Evolutionary conservation across 192 early-diverging fungal genomes (phyloP), one percentile per base, ranked within the genome.

Genomic region (Geranomyces michiganensis): DNA sequence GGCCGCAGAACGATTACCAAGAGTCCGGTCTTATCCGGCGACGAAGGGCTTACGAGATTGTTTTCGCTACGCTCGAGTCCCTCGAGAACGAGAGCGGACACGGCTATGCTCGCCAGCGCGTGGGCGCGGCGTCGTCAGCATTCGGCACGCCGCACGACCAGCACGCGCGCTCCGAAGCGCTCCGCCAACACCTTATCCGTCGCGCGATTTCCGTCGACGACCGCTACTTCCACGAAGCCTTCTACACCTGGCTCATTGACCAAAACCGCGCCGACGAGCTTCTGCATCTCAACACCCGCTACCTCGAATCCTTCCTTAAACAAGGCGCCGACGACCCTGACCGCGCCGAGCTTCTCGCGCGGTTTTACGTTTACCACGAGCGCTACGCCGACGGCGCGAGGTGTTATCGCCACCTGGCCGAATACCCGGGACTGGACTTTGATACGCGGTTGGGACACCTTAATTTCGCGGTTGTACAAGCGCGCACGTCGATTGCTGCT

Each of bases 171-270:
- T 6, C 30, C 5, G 21, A 1, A 7, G 17, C 58, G 29, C 22
- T 6, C 8, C 62, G 62, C 41, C 21, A 7, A 5, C 41, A 64
- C 44, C 72, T 79, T 12, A 31, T 85, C 29, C 49, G 55, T 14
- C 69, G 66, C 1, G 76, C 80, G 33, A 79, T 91, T 59, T 73
- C 77, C 4, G 75, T 72, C 45, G 75, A 82, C 32, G 90, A 92
- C 60, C 71, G 71, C 0, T 72, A 86, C 43, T 92, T 92, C 82
- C 89, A 91, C 45, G 83, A 85, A 62, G 70, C 68, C n/a, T 77
- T 91, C 6, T 91, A 86, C 62, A 82, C 89, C 32, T 90, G 86
- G 89, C 74, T 91, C 36, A 70, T 92, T 55, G 78, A 71, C 1
- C 74, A 79, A 43, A 77, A 65, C 31, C 76, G 79, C 30, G 62